A percentile compares a stretch with the other conserved stretches of the same genome.
phyloP scores from a whole-genome alignment of 306 rosid genomes.

The Cucurbita pepo region DNA sequence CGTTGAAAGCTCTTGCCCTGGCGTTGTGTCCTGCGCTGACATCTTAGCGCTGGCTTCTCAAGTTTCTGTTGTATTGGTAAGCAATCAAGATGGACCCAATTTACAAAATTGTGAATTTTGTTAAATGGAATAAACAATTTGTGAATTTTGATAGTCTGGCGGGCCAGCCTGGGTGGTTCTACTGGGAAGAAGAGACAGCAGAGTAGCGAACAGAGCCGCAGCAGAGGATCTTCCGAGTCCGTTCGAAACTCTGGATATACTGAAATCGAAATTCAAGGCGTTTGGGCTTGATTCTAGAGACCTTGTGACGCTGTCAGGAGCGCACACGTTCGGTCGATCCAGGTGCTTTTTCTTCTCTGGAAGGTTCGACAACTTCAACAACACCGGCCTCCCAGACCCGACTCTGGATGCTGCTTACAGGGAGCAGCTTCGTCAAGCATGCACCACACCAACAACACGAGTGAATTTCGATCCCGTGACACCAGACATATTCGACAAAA shows the following conservation, averaged over 20 bases:
- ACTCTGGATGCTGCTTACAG: constrained; percentile 34
- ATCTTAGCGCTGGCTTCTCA: constrained; percentile 55
- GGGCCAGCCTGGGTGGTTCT: constrained; percentile 57
- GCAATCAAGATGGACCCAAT: neutral
- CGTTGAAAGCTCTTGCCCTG: constrained; percentile 43
- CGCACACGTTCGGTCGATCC: constrained; percentile 62
- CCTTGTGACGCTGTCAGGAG: constrained; percentile 60
- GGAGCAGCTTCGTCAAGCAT: constrained; percentile 35
- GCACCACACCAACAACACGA: neutral
- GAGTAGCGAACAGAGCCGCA: constrained; percentile 44
- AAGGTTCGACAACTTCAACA: constrained; percentile 43
- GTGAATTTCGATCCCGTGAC: neutral
- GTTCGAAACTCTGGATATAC: constrained; percentile 18
- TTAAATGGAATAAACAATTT: too few relatives aligned
- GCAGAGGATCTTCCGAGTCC: constrained; percentile 50
- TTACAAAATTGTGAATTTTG: neutral
- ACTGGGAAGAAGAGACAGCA: constrained; percentile 59
- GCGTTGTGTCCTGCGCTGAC: constrained; percentile 65
- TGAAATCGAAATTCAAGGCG: constrained; percentile 41
- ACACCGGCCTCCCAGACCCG: constrained; percentile 45
- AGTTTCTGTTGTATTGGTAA: constrained; percentile 48
- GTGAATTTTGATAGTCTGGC: constrained; percentile 27
- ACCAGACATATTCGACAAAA: constrained; percentile 33
- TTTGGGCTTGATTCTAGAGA: constrained; percentile 40
- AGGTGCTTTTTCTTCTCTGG: constrained; percentile 37